Conservation (phyloP, 108 stramenopile genomes). For the Nannochloropsis granulata region DNA sequence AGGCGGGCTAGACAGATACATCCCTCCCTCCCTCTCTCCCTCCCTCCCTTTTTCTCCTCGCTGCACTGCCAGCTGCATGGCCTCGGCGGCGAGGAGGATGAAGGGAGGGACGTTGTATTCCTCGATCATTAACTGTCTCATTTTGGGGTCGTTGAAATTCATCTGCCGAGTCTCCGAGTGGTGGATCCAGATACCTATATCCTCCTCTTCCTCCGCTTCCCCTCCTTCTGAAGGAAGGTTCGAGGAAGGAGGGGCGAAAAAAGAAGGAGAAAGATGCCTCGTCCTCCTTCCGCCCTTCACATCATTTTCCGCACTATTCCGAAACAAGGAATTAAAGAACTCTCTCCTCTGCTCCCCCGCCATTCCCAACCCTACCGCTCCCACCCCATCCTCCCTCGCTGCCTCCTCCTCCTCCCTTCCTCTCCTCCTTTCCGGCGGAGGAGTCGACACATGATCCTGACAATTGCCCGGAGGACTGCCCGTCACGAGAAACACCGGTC, state of each 20-base stretch:
- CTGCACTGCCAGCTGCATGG: not conserved
- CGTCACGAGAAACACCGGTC: not conserved
- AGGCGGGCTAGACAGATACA: not conserved
- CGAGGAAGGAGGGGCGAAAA: too few relatives aligned
- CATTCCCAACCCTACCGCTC: too few relatives aligned
- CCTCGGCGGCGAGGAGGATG: not conserved
- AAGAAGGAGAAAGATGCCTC: not conserved
- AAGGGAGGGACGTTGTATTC: not conserved
- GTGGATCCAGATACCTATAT: not conserved
- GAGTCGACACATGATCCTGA: not conserved
- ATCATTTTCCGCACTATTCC: not conserved
- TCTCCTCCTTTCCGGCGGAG: not conserved
- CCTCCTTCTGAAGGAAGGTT: not conserved
- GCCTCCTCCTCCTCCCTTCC: not conserved
- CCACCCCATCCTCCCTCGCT: not conserved
- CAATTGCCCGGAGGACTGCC: not conserved
- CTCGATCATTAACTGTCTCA: not conserved
- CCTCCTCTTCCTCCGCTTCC: not conserved
- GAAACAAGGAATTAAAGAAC: not conserved
- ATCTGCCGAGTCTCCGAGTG: not conserved
- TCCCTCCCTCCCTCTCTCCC: not conserved
- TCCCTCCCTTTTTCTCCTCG: not conserved
- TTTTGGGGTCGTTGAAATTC: not conserved
- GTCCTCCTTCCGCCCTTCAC: not conserved
- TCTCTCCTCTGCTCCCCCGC: not conserved